Base-by-base conservation (phyloP, 2,329 filamentous ascomycete species). In the Calonectria ilicicola region DNA sequence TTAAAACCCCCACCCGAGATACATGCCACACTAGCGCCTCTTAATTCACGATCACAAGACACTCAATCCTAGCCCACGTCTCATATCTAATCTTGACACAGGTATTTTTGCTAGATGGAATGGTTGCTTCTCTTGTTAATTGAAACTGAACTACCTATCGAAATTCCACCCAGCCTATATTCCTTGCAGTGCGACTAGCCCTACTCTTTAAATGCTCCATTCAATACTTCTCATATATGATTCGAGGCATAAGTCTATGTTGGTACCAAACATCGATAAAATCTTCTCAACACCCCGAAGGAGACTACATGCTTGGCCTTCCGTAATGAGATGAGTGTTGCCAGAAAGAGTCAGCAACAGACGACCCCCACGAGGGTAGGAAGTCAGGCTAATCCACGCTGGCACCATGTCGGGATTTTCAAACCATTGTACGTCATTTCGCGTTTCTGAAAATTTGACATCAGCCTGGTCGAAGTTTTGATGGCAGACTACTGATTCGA, bases 401-500 rank as follows among this genome's bases (percentile, higher is more conserved):
- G 27, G 46, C 3, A 49, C 46, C 21, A 26, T 49, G 5, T 49
- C 46, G 10, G 46, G 46, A 49, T 26, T 26, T 23, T 49, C 10
- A 26, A 47, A 65, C 9, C 29, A 60, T 15, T 21, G 53, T 15
- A 60, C 53, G 3, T 73, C 17, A 2, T 67, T 21, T 40, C 19
- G 40, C 0, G 62, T n/a, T 12, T 66, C 70, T 8, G 27, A 51
- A 32, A 74, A 67, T 4, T 63, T 6, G 17, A 75, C 47, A 2
- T 67, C 47, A 14, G 72, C 72, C 26, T 75, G 47, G 7, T 78
- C 72, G 15, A 79, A 68, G 56, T 78, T 79, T 51, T 77, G 75
- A 46, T 77, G 74, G 17, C 76, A 72, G 1, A 79, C 67, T 6
- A 74, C 38, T 0, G 70, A 51, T 23, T 74, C 72, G 21, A 78